phyloP scores from a whole-genome alignment of 2,329 filamentous ascomycete genomes.

The Aspergillus sojae region DNA sequence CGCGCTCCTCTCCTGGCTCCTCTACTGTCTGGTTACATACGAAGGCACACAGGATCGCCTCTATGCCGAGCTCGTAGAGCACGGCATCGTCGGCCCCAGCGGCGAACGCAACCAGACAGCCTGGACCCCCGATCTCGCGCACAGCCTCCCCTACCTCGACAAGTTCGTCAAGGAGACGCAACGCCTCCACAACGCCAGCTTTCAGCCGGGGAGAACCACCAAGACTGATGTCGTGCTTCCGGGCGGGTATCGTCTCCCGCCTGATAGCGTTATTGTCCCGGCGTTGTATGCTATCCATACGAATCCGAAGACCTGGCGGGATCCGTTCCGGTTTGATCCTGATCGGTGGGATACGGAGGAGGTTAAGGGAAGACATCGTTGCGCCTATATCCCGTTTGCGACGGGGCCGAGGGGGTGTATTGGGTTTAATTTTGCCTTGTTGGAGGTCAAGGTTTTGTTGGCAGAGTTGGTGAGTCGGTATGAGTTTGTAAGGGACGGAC shows the following conservation, averaged over 20 bases:
- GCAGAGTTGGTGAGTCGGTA: conserved; percentile 61
- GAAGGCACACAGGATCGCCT: conserved; percentile 59
- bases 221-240: conserved; percentile 61
- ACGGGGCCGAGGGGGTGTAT: conserved; percentile 60
- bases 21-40: conserved; percentile 57
- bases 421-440: conserved; percentile 64
- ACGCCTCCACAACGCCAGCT: conserved; percentile 63
- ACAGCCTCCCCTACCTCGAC: conserved; percentile 47
- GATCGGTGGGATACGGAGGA: conserved; percentile 61
- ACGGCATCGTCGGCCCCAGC: conserved; percentile 38
- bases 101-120: conserved; percentile 37
- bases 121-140: conserved; percentile 46
- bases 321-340: conserved; percentile 61
- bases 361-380: conserved; percentile 54
- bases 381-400: conserved; percentile 61
- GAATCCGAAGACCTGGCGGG: conserved; percentile 60
- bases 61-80: conserved; percentile 57
- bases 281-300: conserved; percentile 52
- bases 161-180: conserved; percentile 65
- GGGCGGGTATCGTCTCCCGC: conserved; percentile 60
- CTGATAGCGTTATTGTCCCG: conserved; percentile 57
- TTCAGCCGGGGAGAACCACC: conserved; percentile 62
- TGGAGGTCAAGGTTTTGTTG: conserved; percentile 60
- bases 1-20: conserved; percentile 58
- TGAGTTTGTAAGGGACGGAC: conserved; percentile 52